These are phyloP conservation scores for Chlorella sp. DNA, from an alignment of 139 green algal species.

Conservation along the genomic window DNA sequence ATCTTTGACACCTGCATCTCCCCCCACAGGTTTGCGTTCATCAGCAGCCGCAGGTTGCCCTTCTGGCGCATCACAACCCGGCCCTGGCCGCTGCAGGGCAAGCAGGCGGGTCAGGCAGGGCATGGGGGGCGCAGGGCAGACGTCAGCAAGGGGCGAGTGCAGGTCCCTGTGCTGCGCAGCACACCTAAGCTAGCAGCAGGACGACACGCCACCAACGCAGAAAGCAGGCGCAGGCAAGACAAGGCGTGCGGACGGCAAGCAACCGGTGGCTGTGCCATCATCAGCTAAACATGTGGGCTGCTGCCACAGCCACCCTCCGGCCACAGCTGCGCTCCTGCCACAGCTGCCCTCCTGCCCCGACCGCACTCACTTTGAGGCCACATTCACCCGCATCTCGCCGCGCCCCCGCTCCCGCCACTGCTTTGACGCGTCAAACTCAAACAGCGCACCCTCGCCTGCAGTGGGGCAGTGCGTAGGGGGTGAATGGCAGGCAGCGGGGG, in stretches of 20 bases:
- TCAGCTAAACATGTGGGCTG: neutral
- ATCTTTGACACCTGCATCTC: slow-evolving; percentile 84
- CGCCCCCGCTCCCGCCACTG: slow-evolving; percentile 87
- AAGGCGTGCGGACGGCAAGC: neutral
- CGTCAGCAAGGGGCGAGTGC: neutral
- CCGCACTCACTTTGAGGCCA: slow-evolving; percentile 17
- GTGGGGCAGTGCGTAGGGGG: neutral
- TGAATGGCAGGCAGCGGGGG: too few relatives aligned
- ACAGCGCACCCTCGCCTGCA: slow-evolving; percentile 78
- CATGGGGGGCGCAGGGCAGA: neutral
- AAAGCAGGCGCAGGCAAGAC: neutral
- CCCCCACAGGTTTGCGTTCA: slow-evolving; percentile 89
- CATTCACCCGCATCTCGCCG: slow-evolving; percentile 89
- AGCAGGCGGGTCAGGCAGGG: neutral
- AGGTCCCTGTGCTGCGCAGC: neutral
- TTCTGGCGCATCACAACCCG: slow-evolving; percentile 92
- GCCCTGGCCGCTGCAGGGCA: slow-evolving; percentile 45
- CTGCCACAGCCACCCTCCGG: neutral
- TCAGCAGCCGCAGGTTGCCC: slow-evolving; percentile 87
- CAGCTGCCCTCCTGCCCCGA: neutral
- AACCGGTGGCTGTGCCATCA: neutral
- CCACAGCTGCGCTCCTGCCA: too few relatives aligned
- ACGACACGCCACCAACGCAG: neutral
- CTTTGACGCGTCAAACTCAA: slow-evolving; percentile 77
- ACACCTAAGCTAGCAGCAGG: neutral